Conservation (phyloP, 2,329 filamentous ascomycete species). For the Aureobasidium musti region DNA sequence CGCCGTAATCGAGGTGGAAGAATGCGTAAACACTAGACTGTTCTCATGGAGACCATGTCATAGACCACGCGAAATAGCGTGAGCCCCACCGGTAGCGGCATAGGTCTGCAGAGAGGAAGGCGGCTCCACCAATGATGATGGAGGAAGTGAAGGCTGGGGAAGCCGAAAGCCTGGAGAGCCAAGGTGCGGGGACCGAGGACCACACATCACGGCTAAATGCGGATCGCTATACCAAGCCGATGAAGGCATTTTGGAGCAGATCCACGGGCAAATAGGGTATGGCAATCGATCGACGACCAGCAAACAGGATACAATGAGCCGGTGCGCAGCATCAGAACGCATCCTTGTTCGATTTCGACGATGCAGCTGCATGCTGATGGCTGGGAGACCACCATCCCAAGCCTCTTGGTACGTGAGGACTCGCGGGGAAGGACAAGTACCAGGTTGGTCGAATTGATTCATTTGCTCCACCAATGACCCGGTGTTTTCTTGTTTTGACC, state of each 20-base stretch:
- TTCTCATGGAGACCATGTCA: constrained; percentile 27
- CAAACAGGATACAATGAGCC: not conserved
- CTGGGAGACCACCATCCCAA: not conserved
- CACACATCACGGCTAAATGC: constrained; percentile 23
- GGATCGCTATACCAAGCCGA: constrained; percentile 24
- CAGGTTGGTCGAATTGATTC: not conserved
- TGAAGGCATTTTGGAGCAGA: constrained; percentile 10
- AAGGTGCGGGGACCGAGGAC: constrained; percentile 4
- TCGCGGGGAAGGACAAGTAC: not conserved
- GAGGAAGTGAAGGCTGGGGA: not conserved
- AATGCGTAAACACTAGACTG: constrained; percentile 5
- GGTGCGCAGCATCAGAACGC: not conserved
- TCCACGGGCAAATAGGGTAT: constrained; percentile 22
- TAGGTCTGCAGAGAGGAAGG: constrained; percentile 9
- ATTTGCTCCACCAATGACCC: constrained; percentile 29
- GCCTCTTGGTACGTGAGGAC: not conserved
- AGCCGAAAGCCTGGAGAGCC: not conserved
- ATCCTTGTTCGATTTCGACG: not conserved
- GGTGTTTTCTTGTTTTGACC: constrained; percentile 23
- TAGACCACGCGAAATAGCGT: constrained; percentile 5
- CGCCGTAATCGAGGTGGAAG: constrained; percentile 1
- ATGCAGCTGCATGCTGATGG: not conserved
- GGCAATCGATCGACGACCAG: not conserved
- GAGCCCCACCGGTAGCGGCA: constrained; percentile 17
- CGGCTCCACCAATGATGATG: constrained; percentile 18